Base-by-base conservation (phyloP, 768 basidiomycete genomes). In the Cantharellus cinnabarinus region DNA sequence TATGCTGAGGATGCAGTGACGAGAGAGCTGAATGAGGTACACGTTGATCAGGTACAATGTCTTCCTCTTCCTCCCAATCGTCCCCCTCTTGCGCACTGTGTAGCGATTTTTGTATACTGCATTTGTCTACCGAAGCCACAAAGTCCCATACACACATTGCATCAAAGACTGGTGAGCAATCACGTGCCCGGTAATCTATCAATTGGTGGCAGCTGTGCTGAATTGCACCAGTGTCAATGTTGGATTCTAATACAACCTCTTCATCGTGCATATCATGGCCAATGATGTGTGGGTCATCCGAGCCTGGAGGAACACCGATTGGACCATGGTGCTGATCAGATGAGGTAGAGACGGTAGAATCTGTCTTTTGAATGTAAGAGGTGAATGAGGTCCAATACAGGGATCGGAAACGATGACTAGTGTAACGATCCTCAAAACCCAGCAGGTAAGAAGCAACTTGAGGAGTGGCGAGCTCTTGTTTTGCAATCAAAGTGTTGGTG, bases 401-500 rank as follows among this genome's bases (percentile, higher is more conserved):
- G 4, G 66, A 64, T 0, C 57, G n/a, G 57, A 62, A 75, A 3
- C 61, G 4, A 56, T 75, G 73, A 50, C 69, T 73, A 0, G 71
- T 71, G 50, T 65, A 74, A 40, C 72, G 69, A 63, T 75, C 70
- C 3, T 65, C 68, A 29, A 41, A 66, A 3, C 67, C 73, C 57
- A 71, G 59, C 0, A 74, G 51, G 62, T 72, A 72, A 0, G 66
- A 68, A 5, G 64, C 63, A 0, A 74, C 70, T 55, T 73, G 71
- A 52, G 70, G 75, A 2, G 64, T 68, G 1, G 72, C 72, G 5
- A 75, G 39, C 61, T 75, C 75, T 60, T 73, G 71, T 7, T 70
- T 64, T 10, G 68, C 67, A 0, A 74, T 67, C 63, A 74, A 69
- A 0, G 66, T 44, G 63, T 69, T 67, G 0, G 71, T 71, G 62